Base-by-base conservation (phyloP, 73 alveolate genomes). In the Loxodes magnus region DNA sequence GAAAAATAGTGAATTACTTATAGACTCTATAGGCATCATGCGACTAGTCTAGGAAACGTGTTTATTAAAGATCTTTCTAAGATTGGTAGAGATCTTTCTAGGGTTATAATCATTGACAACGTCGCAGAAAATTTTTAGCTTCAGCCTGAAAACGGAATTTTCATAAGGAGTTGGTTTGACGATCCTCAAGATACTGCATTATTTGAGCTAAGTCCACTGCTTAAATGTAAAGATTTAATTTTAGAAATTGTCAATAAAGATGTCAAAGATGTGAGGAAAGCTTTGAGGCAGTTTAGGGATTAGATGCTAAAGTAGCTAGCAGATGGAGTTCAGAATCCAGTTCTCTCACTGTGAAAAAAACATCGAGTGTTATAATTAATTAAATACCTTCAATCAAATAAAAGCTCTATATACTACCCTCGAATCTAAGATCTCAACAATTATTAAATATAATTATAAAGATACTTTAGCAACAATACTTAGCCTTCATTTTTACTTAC, bases 231-330 rank as follows among this genome's bases (percentile, higher is more conserved):
- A 23, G 56, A 23, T 62, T 69, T 5, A 43, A 46, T n/a, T n/a
- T 54, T 35, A 43, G 82, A 80, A 57, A 88, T 88, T 29, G 96
- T 87, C 4, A 68, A 56, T 53, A 84, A 76, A 66, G 56, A 84
- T 38, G 92, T 76, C 24, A 77, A 67, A 36, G 98, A 92, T 79
- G 93, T 92, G 14, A 58, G 98, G 54, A 76, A 64, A 35, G 97
- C 96, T 0, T 51, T 87, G 23, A 82, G 86, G 34, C 56, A 67
- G 37, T 84, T 74, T 43, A 67, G 87, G 58, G 87, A 74, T 54
- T 81, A 84, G 59, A 84, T 84, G 90, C 58, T 76, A 1, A 79
- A 69, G 12, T 64, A 69, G 51, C 60, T 76, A 19, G 29, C 77
- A 3, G 43, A 43, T 27, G 90, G 90, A 16, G 54, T 64, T 23